Base-by-base conservation (phyloP, 2,329 filamentous ascomycete genomes). In the Diaporthe citriasiana region DNA sequence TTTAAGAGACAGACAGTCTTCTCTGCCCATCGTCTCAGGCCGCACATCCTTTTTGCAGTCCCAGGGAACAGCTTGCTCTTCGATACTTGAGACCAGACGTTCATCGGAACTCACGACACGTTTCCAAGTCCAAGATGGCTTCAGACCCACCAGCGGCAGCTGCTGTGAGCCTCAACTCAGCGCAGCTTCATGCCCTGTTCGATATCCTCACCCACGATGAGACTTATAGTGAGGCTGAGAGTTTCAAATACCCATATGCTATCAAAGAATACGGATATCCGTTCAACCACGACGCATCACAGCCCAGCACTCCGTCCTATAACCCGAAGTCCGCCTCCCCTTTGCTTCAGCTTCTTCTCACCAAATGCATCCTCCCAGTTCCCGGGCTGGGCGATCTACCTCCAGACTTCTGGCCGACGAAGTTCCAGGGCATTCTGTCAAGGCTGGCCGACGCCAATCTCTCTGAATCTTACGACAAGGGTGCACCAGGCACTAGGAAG, bases 391-490 rank as follows among this genome's bases (percentile, higher is more conserved):
- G 87, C 68, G 89, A 91, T 74, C 85, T 96, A 3, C 87, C 90
- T 0, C 80, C 84, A 1, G 89, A 89, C 4, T 94, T 93, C 81
- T 95, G 92, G 92, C 86, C 86, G 45, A 84, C 87, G n/a, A 87
- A 89, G 57, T 85, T 93, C 33, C 88, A 90, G 77, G 87, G 87
- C 1, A 81, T 94, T 22, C 84, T 94, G 77, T 83, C 85, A 77
- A 87, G 90, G 78, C 84, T 96, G 71, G 91, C 88, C 12, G 88
- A 91, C 42, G 93, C 91, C 2, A 90, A 94, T 68, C 84, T 96
- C 42, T 95, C 93, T 1, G 94, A 96, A 81, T 95, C 93, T 80
- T 96, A 95, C 79, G 94, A 96, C 81, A 95, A 95, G 82, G 93
- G 93, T 19, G 87, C 90, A 0, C 83, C 96, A 77, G 94, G 94